These are phyloP conservation scores for Cymbidium sinense DNA, from an alignment of 106 monocot species.

Conservation along the genomic window DNA sequence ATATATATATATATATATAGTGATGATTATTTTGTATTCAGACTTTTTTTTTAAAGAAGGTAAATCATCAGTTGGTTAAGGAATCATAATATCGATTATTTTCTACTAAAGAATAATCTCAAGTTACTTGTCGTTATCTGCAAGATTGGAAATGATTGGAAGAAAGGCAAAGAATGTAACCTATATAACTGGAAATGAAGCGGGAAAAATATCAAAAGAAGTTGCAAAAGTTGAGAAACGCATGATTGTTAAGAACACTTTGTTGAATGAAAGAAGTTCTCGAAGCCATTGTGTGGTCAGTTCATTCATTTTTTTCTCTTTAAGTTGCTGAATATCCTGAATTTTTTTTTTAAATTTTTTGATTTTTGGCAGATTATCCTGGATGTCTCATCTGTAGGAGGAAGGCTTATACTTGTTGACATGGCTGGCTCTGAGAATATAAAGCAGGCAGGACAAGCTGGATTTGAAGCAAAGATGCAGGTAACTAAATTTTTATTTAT, in stretches of 20 bases:
- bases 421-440: constrained; percentile 99
- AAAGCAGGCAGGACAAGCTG: constrained; percentile 82
- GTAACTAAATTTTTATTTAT: constrained; percentile 37
- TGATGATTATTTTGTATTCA: not conserved
- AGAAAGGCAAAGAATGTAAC: constrained; percentile 97
- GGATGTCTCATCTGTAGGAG: constrained; percentile 92
- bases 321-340: not conserved
- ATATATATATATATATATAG: not conserved
- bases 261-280: constrained; percentile 93
- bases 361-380: constrained; percentile 60
- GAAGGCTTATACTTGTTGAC: constrained; percentile 97
- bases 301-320: constrained; percentile 1
- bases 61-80: not conserved
- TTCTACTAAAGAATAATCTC: not conserved
- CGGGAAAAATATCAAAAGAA: constrained; percentile 89
- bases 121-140: constrained; percentile 6
- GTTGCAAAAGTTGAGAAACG: constrained; percentile 84
- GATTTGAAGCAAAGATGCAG: constrained; percentile 95
- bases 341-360: not conserved
- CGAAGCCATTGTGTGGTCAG: constrained; percentile 91
- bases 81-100: not conserved
- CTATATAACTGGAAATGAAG: constrained; percentile 83
- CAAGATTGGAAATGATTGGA: constrained; percentile 81
- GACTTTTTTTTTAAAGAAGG: not conserved
- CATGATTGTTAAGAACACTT: constrained; percentile 86